Conservation (phyloP, 345 rosid genomes). For the Moricandia moricandioides region DNA sequence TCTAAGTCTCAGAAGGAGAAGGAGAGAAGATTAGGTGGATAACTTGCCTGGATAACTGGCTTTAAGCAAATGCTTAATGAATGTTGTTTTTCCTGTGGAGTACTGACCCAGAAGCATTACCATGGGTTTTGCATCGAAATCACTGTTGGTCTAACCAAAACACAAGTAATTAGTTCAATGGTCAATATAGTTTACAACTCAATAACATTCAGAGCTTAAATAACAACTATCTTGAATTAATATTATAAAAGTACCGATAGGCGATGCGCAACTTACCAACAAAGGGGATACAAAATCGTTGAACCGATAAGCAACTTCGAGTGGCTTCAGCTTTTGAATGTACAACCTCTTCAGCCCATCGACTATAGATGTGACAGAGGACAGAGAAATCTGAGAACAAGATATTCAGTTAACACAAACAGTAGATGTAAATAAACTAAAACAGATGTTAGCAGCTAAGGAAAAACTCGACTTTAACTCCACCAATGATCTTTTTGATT, state of each 20-base stretch:
- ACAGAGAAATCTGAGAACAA: slow-evolving; percentile 58
- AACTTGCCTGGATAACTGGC: slow-evolving; percentile 74
- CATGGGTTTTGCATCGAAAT: slow-evolving; percentile 97
- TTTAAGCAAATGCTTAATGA: slow-evolving; percentile 90
- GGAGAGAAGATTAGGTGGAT: slow-evolving; percentile 2
- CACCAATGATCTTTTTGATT: not conserved
- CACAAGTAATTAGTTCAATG: slow-evolving; percentile 6
- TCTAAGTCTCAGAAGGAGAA: not conserved
- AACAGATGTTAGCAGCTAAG: not conserved
- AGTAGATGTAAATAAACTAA: not conserved
- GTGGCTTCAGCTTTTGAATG: slow-evolving; percentile 85
- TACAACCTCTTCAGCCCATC: slow-evolving; percentile 92
- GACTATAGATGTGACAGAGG: slow-evolving; percentile 85
- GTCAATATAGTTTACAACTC: slow-evolving; percentile 10
- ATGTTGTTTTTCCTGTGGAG: slow-evolving; percentile 97
- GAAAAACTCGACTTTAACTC: not conserved
- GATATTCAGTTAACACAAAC: slow-evolving; percentile 16
- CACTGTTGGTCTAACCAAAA: slow-evolving; percentile 70
- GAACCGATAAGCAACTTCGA: slow-evolving; percentile 80
- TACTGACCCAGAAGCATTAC: slow-evolving; percentile 98
- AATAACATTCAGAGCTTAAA: slow-evolving; percentile 7
- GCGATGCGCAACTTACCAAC: slow-evolving; percentile 54
- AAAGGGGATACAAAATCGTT: slow-evolving; percentile 92
- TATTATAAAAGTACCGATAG: not conserved
- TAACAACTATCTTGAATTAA: not conserved